Evolutionary conservation across 2,329 filamentous ascomycete species (phyloP).

Genomic region (Claviceps arundinis): DNA sequence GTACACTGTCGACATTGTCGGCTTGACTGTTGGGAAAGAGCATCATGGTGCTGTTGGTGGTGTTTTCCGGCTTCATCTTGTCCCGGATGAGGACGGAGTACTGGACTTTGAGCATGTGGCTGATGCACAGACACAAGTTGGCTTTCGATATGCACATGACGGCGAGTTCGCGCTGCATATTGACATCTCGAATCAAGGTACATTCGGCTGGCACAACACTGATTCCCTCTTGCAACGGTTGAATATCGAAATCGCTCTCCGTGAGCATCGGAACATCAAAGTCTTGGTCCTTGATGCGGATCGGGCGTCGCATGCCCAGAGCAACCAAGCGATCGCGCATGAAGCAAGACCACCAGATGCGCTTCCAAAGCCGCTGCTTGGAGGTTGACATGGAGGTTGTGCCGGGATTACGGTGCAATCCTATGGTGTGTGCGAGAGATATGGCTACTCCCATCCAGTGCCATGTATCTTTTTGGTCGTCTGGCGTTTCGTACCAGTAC

Average conservation of each 20-base stretch:
- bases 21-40: conserved; percentile 78
- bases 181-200: conserved; percentile 53
- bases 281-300: conserved; percentile 83
- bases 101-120: conserved; percentile 77
- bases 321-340: conserved; percentile 90
- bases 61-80: conserved; percentile 62
- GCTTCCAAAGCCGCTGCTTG: conserved; percentile 77
- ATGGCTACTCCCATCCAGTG: conserved; percentile 98
- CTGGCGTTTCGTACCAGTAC: conserved; percentile 94
- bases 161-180: conserved; percentile 66
- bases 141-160: conserved; percentile 86
- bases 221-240: conserved; percentile 52
- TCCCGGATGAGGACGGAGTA: conserved; percentile 84
- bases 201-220: conserved; percentile 58
- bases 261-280: conserved; percentile 87
- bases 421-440: conserved; percentile 85
- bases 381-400: conserved; percentile 61
- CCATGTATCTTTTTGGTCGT: conserved; percentile 96
- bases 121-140: conserved; percentile 78
- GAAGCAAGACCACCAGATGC: conserved; percentile 97
- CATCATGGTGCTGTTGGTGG: conserved; percentile 73
- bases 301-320: conserved; percentile 84
- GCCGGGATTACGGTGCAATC: conserved; percentile 71
- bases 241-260: conserved; percentile 72
- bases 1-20: conserved; percentile 69